phyloP scores from a whole-genome alignment of 495 filamentous ascomycete species.

The Parmelia sp. region DNA sequence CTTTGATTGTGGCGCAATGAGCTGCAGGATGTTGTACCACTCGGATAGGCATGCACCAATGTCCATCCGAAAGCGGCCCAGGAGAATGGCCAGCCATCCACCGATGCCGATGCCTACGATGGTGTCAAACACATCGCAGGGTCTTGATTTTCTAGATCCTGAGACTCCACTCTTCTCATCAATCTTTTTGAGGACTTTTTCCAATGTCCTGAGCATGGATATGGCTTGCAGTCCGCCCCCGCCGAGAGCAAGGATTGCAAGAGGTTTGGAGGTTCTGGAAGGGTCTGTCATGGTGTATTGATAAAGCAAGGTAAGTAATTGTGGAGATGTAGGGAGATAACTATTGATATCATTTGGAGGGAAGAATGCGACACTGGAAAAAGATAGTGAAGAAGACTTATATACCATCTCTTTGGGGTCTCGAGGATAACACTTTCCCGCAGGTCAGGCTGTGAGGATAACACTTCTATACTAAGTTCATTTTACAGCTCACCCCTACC shows the following conservation, averaged over 20 bases:
- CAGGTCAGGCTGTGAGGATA: no score
- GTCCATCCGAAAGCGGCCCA: constrained; percentile 27
- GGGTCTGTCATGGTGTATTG: background rate
- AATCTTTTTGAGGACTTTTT: constrained; percentile 18
- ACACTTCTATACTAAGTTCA: no score
- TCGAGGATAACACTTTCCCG: no score
- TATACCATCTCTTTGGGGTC: no score
- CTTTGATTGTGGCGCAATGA: constrained; percentile 15
- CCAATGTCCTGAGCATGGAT: constrained; percentile 23
- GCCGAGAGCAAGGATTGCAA: constrained; percentile 25
- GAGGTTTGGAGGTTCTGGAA: constrained; percentile 7
- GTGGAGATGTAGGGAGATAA: no score
- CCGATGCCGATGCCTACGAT: constrained; percentile 26
- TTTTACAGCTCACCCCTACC: no score
- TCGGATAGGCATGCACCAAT: background rate
- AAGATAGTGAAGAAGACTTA: no score
- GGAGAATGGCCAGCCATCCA: constrained; percentile 25
- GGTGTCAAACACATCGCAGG: constrained; percentile 25
- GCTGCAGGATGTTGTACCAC: constrained; percentile 19
- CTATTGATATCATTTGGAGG: no score
- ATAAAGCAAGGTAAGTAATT: no score
- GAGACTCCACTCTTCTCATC: constrained; percentile 20
- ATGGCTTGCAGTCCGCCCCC: constrained; percentile 24
- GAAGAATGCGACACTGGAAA: no score
- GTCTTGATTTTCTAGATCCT: constrained; percentile 17